phyloP scores from a whole-genome alignment of 306 rosid genomes.

The Castanea crenata region DNA sequence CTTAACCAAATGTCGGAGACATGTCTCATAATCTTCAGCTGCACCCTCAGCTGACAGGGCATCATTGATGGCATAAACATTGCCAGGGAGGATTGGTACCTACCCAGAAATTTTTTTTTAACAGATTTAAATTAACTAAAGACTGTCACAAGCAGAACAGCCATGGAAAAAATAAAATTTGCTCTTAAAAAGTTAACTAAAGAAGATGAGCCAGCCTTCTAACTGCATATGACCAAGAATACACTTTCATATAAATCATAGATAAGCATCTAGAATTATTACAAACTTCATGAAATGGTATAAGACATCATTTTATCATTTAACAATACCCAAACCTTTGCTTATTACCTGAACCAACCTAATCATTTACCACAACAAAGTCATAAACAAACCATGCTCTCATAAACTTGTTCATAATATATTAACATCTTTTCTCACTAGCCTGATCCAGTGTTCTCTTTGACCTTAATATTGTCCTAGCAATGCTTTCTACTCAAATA shows the following conservation, averaged over 20 bases:
- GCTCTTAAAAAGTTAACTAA: background rate
- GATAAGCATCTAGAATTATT: background rate
- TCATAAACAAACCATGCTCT: too few relatives aligned
- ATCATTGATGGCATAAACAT: conserved; percentile 78
- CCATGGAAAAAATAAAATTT: background rate
- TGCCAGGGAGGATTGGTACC: conserved; percentile 67
- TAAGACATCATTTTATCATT: background rate
- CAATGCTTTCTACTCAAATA: background rate
- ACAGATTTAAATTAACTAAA: conserved; percentile 12
- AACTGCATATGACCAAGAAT: background rate
- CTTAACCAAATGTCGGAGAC: conserved; percentile 58
- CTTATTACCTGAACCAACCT: background rate
- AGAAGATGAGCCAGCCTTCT: background rate
- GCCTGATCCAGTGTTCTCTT: background rate
- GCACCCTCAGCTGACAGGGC: conserved; percentile 85
- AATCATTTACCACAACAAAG: background rate
- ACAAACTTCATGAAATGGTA: background rate
- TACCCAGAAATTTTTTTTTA: conserved; percentile 13
- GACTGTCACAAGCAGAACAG: background rate
- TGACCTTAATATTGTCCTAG: background rate
- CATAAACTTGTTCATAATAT: background rate
- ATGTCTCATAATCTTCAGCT: conserved; percentile 85
- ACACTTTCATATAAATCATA: background rate
- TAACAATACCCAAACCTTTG: background rate
- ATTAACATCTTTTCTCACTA: too few relatives aligned